These are phyloP conservation scores for Populus tremula DNA, from an alignment of 345 rosid genomes.

Conservation along the genomic window DNA sequence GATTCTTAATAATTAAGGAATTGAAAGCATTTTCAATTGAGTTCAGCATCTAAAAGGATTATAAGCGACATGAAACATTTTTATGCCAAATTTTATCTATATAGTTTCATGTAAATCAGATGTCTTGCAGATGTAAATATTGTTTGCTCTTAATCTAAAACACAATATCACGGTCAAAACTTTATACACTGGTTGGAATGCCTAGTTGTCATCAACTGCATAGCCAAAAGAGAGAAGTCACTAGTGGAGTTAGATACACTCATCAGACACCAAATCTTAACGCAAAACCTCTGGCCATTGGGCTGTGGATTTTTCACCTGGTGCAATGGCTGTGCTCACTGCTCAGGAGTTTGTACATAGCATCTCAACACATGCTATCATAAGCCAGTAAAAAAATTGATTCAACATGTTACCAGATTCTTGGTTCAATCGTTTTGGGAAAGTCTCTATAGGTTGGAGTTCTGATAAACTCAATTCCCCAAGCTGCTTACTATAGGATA, in stretches of 20 bases:
- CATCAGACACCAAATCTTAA: background rate
- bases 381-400: background rate
- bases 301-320: background rate
- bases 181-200: background rate
- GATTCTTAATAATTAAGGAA: background rate
- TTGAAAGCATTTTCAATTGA: background rate
- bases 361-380: background rate
- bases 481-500: background rate
- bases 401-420: background rate
- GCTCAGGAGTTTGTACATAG: background rate
- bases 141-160: background rate
- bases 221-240: background rate
- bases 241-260: background rate
- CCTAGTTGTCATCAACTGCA: background rate
- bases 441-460: background rate
- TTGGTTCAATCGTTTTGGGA: background rate
- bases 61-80: background rate
- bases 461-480: background rate
- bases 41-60: background rate
- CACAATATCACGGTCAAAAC: background rate
- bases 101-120: background rate
- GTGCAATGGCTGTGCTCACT: background rate
- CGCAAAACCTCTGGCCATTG: background rate
- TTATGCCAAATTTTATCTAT: background rate
- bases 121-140: background rate